These are phyloP conservation scores for Citrus mangshanensis DNA, from an alignment of 345 rosid genomes.

Conservation along the genomic window DNA sequence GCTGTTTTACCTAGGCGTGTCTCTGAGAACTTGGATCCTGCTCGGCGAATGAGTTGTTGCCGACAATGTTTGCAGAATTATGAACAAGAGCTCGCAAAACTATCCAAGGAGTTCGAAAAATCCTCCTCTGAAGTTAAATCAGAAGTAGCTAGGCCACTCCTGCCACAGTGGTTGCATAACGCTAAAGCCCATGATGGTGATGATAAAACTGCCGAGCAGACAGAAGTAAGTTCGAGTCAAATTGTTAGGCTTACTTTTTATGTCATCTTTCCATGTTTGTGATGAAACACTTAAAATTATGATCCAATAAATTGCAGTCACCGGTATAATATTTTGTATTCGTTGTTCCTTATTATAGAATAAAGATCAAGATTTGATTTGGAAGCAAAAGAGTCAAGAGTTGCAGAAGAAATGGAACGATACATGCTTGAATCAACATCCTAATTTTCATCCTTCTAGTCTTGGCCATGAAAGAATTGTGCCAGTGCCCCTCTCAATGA, in stretches of 20 bases:
- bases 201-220: conserved; percentile 36
- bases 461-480: conserved; percentile 41
- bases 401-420: conserved; percentile 86
- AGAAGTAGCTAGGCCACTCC: conserved; percentile 39
- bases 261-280: neutral
- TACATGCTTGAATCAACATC: conserved; percentile 61
- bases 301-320: neutral
- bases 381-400: conserved; percentile 52
- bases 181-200: conserved; percentile 50
- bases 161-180: conserved; percentile 77
- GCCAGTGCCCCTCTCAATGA: conserved; percentile 44
- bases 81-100: conserved; percentile 57
- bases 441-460: conserved; percentile 46
- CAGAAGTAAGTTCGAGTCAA: conserved; percentile 26
- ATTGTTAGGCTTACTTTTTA: neutral
- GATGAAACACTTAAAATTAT: neutral
- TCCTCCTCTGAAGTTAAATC: conserved; percentile 40
- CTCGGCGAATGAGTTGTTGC: conserved; percentile 52
- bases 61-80: conserved; percentile 60
- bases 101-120: conserved; percentile 40
- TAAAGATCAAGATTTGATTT: conserved; percentile 53
- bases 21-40: conserved; percentile 49
- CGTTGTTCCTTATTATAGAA: conserved; percentile 26
- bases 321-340: neutral
- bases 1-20: conserved; percentile 30